These are phyloP conservation scores for Phyllosticta capitalensis DNA, from an alignment of 2,329 filamentous ascomycete genomes.

Conservation along the genomic window DNA sequence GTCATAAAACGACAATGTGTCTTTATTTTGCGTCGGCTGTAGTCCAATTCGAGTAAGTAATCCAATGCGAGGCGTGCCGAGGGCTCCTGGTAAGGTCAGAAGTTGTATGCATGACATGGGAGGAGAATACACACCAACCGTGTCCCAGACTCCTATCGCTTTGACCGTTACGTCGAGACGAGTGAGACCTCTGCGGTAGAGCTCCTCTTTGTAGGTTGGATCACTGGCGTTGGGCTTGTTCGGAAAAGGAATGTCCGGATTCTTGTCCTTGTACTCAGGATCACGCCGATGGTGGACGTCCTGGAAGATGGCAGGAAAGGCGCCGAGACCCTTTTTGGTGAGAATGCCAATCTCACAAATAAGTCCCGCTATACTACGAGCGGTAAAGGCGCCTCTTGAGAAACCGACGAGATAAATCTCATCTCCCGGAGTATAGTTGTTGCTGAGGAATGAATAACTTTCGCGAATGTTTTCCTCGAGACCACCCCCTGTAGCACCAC, in stretches of 20 bases:
- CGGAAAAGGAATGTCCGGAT: slow-evolving; percentile 12
- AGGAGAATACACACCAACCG: slow-evolving; percentile 28
- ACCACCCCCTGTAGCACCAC: slow-evolving; percentile 18
- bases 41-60: slow-evolving; percentile 27
- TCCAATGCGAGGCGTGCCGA: slow-evolving; percentile 39
- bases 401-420: slow-evolving; percentile 45
- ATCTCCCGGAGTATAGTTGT: slow-evolving; percentile 50
- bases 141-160: slow-evolving; percentile 45
- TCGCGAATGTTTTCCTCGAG: slow-evolving; percentile 45
- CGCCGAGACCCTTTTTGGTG: slow-evolving; percentile 13
- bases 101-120: neutral
- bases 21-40: slow-evolving; percentile 25
- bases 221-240: slow-evolving; percentile 12
- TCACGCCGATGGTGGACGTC: slow-evolving; percentile 27
- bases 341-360: slow-evolving; percentile 16
- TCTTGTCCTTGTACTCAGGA: slow-evolving; percentile 19
- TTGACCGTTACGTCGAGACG: slow-evolving; percentile 36
- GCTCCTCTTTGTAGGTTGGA: slow-evolving; percentile 26
- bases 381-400: slow-evolving; percentile 50
- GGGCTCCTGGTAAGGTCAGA: neutral
- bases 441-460: slow-evolving; percentile 52
- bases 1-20: slow-evolving; percentile 36
- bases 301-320: slow-evolving; percentile 14
- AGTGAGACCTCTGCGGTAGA: slow-evolving; percentile 27
- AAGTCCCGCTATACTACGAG: slow-evolving; percentile 17